Base-by-base conservation (phyloP, 768 basidiomycete species). In the Amanita muscaria region DNA sequence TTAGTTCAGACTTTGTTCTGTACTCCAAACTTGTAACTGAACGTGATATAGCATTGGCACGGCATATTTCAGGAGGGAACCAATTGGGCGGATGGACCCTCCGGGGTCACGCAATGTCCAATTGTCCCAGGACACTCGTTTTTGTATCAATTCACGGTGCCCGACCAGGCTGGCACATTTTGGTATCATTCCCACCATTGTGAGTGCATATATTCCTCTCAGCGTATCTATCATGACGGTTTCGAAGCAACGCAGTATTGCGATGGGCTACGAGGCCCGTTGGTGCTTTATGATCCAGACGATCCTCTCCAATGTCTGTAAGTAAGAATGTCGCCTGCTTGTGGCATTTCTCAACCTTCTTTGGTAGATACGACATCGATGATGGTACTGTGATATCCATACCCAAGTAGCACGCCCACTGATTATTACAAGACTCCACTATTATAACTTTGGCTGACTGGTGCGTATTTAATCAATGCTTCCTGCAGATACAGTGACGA, bases 401-500 rank as follows among this genome's bases (percentile, higher is more conserved):
- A n/a, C n/a, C n/a, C 12, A 29, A 29, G 31, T 36, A 7, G 41
- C 35, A 15, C 37, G 27, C 44, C 19, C 39, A 12, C 14, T 30
- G 14, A 16, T 27, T 29, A 16, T 11, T 30, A 15, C n/a, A 30
- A 57, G 58, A 57, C 24, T 30, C 34, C 7, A 75, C 74, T 1
- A 54, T 76, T 2, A 72, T 76, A 46, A 74, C 74, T 0, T 60
- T 76, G 21, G 59, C 70, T 0, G 75, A 77, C 37, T 76, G 74
- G 74, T 72, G 47, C 21, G 49, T n/a, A n/a, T n/a, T n/a, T 4
- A 12, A 5, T 25, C 2, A 42, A 21, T 3, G 7, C 5, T n/a
- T 12, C 30, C 3, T 8, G 7, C 12, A 6, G 12, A 6, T n/a
- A 4, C n/a, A 38, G 19, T 10, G 16, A 24, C 49, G 42, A 46